A percentile compares a stretch with the other conserved stretches of the same genome.
Evolutionary conservation across 1,284 basidiomycete species (phyloP).

Genomic region (Fomitopsis schrenkii): DNA sequence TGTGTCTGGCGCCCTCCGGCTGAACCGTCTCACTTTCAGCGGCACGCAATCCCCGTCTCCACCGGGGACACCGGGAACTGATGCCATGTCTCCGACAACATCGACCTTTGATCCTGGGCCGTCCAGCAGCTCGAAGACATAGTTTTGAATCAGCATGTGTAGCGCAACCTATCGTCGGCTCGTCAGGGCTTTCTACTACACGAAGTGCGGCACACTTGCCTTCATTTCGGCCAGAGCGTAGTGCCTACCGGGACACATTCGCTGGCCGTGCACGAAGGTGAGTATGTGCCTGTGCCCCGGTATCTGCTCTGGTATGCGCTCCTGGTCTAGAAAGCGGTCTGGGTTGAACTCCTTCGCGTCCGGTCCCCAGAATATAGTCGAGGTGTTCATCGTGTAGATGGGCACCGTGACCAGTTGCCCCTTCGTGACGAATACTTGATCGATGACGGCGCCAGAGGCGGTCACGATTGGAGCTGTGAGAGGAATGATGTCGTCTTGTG

Average conservation of each 20-base stretch:
- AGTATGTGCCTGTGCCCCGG: constrained; percentile 37
- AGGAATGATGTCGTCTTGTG: constrained; percentile 47
- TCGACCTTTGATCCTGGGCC: neutral
- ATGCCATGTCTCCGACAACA: neutral
- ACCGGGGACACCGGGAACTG: neutral
- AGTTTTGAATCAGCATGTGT: neutral
- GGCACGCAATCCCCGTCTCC: neutral
- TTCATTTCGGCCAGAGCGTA: constrained; percentile 44
- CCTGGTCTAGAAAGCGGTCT: constrained; percentile 22
- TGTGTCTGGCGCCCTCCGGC: too few relatives aligned
- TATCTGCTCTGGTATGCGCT: constrained; percentile 23
- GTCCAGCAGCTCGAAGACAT: neutral
- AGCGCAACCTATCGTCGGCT: neutral
- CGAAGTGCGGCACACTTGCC: constrained; percentile 24
- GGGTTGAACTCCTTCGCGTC: constrained; percentile 24
- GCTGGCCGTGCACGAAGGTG: constrained; percentile 37
- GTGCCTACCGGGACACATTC: constrained; percentile 36
- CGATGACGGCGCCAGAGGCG: constrained; percentile 31
- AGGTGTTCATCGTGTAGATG: constrained; percentile 41
- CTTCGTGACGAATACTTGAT: constrained; percentile 38
- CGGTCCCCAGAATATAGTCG: constrained; percentile 41
- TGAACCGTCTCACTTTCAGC: neutral
- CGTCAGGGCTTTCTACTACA: neutral
- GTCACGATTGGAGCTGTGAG: constrained; percentile 39
- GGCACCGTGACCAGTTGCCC: constrained; percentile 40